Evolutionary conservation across 2,329 filamentous ascomycete genomes (phyloP).

Genomic region (Sporothrix luriei): DNA sequence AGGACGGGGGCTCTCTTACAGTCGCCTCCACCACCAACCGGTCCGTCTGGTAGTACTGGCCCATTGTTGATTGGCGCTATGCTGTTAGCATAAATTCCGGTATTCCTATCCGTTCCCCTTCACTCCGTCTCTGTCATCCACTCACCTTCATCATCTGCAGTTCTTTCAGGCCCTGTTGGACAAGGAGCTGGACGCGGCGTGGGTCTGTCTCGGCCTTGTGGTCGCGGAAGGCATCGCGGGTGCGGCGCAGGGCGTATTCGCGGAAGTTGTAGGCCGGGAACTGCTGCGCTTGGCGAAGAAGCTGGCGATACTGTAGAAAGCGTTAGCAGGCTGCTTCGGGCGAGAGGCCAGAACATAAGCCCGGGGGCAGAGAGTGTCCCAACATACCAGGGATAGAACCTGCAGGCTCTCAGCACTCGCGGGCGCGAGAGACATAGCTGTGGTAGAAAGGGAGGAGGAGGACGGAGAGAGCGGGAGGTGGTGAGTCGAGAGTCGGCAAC

Average conservation of each 20-base stretch:
- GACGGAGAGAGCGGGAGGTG: background rate
- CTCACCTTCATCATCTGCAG: conserved; percentile 85
- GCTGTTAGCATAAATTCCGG: conserved; percentile 29
- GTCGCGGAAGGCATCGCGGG: conserved; percentile 86
- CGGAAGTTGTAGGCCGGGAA: conserved; percentile 97
- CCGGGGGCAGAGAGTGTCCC: conserved; percentile 33
- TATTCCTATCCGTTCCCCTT: background rate
- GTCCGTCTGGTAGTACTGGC: conserved; percentile 92
- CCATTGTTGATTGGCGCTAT: conserved; percentile 86
- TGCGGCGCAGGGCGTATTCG: conserved; percentile 91
- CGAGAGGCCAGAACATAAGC: background rate
- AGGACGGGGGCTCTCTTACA: background rate
- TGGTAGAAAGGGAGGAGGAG: background rate
- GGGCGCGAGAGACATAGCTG: conserved; percentile 28
- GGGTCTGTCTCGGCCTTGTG: conserved; percentile 72
- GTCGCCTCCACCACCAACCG: conserved; percentile 77
- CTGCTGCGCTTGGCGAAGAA: conserved; percentile 81
- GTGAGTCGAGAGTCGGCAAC: background rate
- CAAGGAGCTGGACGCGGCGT: conserved; percentile 78
- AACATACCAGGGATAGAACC: conserved; percentile 59
- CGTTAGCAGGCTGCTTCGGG: conserved; percentile 14
- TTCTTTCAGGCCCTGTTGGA: conserved; percentile 85
- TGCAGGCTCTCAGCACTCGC: conserved; percentile 50
- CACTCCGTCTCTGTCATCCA: background rate
- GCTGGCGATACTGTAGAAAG: conserved; percentile 74